Evolutionary conservation across 1,139 yeast species (phyloP).

Genomic region (Pichia sp.): DNA sequence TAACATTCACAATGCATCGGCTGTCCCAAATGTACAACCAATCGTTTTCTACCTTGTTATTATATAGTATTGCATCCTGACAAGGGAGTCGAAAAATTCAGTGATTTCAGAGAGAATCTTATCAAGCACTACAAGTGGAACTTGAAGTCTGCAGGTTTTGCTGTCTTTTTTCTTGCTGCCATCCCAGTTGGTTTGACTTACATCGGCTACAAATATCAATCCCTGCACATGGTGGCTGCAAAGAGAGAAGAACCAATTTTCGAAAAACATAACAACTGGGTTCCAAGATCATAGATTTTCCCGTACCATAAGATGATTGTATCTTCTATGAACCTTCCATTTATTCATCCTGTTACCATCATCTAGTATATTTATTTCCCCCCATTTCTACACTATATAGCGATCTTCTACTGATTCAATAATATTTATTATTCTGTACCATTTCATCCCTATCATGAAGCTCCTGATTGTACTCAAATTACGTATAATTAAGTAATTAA

Average conservation of each 20-base stretch:
- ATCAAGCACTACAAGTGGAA: conserved; percentile 32
- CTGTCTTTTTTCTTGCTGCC: conserved; percentile 31
- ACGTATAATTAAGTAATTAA: not conserved
- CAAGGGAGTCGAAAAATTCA: conserved; percentile 31
- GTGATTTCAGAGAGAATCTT: conserved; percentile 32
- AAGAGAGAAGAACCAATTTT: conserved; percentile 30
- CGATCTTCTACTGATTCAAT: not conserved
- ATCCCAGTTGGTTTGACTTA: conserved; percentile 34
- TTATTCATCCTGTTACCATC: conserved; percentile 3
- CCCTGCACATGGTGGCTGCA: conserved; percentile 24
- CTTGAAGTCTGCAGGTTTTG: conserved; percentile 30
- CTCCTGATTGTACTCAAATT: not conserved
- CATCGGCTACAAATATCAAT: conserved; percentile 31
- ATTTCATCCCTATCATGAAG: not conserved
- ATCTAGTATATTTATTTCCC: not conserved
- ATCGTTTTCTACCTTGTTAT: not conserved
- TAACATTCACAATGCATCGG: conserved; percentile 2
- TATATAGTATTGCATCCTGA: conserved; percentile 28
- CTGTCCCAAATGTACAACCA: not conserved
- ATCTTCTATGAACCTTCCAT: not conserved
- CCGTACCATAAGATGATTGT: no score
- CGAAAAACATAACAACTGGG: conserved; percentile 26
- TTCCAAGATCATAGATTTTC: conserved; percentile 28
- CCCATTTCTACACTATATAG: not conserved
- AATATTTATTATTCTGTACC: conserved; percentile 12